These are phyloP conservation scores for Zoysia pacifica DNA, from an alignment of 176 grass and related monocot genomes.

Conservation along the genomic window DNA sequence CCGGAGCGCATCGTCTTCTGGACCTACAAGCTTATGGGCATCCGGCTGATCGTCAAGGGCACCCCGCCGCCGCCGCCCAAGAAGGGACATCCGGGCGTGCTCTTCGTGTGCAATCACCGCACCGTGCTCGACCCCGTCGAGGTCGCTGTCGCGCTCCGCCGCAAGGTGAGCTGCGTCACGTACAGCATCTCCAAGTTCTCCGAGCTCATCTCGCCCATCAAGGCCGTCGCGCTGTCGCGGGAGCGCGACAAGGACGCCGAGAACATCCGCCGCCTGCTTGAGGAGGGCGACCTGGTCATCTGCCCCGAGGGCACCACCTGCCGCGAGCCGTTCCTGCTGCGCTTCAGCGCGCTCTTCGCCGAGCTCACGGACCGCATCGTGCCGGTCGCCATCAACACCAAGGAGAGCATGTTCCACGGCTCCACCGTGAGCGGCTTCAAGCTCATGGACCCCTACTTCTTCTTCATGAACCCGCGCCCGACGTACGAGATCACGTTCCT, in stretches of 20 bases:
- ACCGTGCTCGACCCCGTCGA: constrained; percentile 84
- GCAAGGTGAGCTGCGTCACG: constrained; percentile 94
- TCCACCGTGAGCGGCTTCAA: constrained; percentile 83
- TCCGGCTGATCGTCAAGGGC: constrained; percentile 80
- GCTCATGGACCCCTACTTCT: constrained; percentile 89
- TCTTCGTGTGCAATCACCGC: constrained; percentile 98
- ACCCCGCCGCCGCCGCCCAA: constrained; percentile 71
- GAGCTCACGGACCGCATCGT: constrained; percentile 97
- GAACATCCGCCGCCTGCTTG: constrained; percentile 77
- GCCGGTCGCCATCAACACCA: constrained; percentile 84
- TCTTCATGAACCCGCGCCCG: constrained; percentile 96
- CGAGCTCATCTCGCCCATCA: constrained; percentile 96
- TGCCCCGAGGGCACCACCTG: constrained; percentile 98
- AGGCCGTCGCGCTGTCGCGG: constrained; percentile 73
- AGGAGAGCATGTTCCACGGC: constrained; percentile 88
- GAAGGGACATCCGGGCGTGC: constrained; percentile 77
- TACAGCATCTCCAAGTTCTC: constrained; percentile 99
- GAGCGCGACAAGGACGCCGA: constrained; percentile 85
- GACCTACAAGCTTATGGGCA: constrained; percentile 93
- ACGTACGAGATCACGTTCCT: constrained; percentile 96
- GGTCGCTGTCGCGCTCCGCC: constrained; percentile 74
- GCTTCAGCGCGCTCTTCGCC: constrained; percentile 96
- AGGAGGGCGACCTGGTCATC: constrained; percentile 91
- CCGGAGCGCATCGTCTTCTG: constrained; percentile 92
- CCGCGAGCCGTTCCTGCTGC: constrained; percentile 86